phyloP scores from a whole-genome alignment of 106 monocot genomes.

The Dendrobium nobile region DNA sequence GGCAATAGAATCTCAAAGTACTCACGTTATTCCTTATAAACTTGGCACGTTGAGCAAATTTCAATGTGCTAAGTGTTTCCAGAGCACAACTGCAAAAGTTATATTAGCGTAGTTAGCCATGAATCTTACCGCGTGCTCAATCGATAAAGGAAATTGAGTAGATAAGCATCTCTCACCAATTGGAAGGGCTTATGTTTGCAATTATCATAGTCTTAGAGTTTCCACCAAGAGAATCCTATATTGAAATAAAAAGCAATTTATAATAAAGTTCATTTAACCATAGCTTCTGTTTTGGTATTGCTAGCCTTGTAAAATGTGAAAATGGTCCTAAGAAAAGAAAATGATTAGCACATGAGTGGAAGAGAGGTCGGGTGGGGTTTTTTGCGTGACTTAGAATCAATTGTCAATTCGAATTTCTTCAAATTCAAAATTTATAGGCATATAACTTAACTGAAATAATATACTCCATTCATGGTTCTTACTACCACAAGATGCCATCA shows the following conservation, averaged over 20 bases:
- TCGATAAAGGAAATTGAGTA: not conserved
- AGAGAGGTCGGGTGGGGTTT: not conserved
- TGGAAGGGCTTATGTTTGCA: conserved; percentile 99
- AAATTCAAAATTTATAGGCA: not conserved
- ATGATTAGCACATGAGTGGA: too few relatives aligned
- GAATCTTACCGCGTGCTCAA: not conserved
- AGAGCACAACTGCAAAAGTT: conserved; percentile 49
- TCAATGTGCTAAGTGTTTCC: conserved; percentile 93
- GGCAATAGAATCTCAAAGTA: not conserved
- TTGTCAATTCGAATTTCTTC: not conserved
- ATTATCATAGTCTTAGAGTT: conserved; percentile 96
- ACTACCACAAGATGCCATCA: too few relatives aligned
- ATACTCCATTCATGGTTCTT: not conserved
- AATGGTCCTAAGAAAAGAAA: not conserved
- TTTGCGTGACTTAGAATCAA: not conserved
- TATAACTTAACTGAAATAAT: not conserved
- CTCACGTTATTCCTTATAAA: conserved; percentile 90
- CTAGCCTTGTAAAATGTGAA: not conserved
- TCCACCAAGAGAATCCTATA: conserved; percentile 91
- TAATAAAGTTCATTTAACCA: not conserved
- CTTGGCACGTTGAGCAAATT: conserved; percentile 97
- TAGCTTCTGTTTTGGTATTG: not conserved
- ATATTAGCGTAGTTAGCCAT: not conserved
- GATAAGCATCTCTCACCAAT: conserved; percentile 45
- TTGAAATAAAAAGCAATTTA: conserved; percentile 13